Evolutionary conservation across 768 basidiomycete species (phyloP).

Genomic region (Royoungia palumana): DNA sequence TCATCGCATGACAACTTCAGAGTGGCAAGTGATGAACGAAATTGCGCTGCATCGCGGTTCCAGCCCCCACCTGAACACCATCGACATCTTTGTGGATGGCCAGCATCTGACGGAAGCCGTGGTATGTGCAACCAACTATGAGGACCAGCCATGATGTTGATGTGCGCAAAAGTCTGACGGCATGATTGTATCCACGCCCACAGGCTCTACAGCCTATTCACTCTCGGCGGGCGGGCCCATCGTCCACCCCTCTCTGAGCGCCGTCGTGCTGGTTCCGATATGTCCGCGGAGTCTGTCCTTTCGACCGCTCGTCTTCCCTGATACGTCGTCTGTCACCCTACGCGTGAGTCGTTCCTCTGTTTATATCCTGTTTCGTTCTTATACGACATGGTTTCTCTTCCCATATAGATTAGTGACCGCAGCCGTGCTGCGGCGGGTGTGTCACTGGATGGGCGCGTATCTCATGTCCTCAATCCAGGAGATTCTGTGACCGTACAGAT

Average conservation of each 20-base stretch:
- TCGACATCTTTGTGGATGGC: slow-evolving; percentile 91
- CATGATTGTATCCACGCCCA: slow-evolving; percentile 91
- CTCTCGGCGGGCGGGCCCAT: slow-evolving; percentile 95
- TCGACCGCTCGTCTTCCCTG: slow-evolving; percentile 86
- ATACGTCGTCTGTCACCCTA: slow-evolving; percentile 70
- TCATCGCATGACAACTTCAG: slow-evolving; percentile 34
- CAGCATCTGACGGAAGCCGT: slow-evolving; percentile 96
- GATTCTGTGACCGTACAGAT: slow-evolving; percentile 84
- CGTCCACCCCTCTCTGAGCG: slow-evolving; percentile 88
- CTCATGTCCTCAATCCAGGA: slow-evolving; percentile 76
- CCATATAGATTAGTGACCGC: slow-evolving; percentile 70
- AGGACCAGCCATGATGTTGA: slow-evolving; percentile 13
- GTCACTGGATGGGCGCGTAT: slow-evolving; percentile 90
- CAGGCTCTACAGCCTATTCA: slow-evolving; percentile 95
- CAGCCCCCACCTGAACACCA: slow-evolving; percentile 87
- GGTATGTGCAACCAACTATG: slow-evolving; percentile 45
- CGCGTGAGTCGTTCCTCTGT: slow-evolving; percentile 45
- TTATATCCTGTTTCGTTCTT: slow-evolving; percentile 1
- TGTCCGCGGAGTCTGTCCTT: slow-evolving; percentile 92
- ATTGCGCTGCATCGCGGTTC: slow-evolving; percentile 89
- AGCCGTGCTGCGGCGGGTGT: slow-evolving; percentile 85
- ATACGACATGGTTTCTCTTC: neutral
- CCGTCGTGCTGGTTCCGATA: slow-evolving; percentile 92
- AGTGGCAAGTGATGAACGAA: slow-evolving; percentile 98
- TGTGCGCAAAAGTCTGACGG: slow-evolving; percentile 71